phyloP scores from a whole-genome alignment of 768 basidiomycete genomes.

The Astraeus odoratus region DNA sequence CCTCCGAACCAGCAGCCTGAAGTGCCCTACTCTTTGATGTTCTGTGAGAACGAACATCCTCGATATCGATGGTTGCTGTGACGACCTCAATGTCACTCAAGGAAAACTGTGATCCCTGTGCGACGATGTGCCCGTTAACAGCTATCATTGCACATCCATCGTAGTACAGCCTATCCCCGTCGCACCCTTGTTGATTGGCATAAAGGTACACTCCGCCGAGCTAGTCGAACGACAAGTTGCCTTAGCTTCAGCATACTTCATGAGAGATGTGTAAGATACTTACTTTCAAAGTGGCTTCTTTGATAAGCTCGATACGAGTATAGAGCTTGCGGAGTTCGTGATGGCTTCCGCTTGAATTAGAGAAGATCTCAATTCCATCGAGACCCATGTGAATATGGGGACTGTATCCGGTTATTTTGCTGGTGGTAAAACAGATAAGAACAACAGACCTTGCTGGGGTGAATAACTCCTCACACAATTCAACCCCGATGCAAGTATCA shows the following conservation, averaged over 20 bases:
- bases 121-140: slow-evolving; percentile 85
- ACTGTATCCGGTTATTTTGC: slow-evolving; percentile 33
- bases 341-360: slow-evolving; percentile 97
- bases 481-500: slow-evolving; percentile 95
- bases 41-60: slow-evolving; percentile 88
- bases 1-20: slow-evolving; percentile 74
- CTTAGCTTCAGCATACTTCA: neutral
- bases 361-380: slow-evolving; percentile 98
- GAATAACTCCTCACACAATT: slow-evolving; percentile 96
- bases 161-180: slow-evolving; percentile 96
- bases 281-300: slow-evolving; percentile 94
- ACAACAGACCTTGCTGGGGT: slow-evolving; percentile 78
- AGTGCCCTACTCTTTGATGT: slow-evolving; percentile 78
- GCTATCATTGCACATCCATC: slow-evolving; percentile 97
- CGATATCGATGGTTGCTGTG: slow-evolving; percentile 93
- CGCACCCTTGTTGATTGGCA: slow-evolving; percentile 98
- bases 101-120: slow-evolving; percentile 97
- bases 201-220: slow-evolving; percentile 96
- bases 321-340: slow-evolving; percentile 97
- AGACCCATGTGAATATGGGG: slow-evolving; percentile 98
- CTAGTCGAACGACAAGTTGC: slow-evolving; percentile 33
- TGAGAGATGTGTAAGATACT: neutral
- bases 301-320: slow-evolving; percentile 87
- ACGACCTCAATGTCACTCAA: slow-evolving; percentile 94
- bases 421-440: neutral